Evolutionary conservation across 805 yeast species (phyloP).

Genomic region (Saturnispora silvae): DNA sequence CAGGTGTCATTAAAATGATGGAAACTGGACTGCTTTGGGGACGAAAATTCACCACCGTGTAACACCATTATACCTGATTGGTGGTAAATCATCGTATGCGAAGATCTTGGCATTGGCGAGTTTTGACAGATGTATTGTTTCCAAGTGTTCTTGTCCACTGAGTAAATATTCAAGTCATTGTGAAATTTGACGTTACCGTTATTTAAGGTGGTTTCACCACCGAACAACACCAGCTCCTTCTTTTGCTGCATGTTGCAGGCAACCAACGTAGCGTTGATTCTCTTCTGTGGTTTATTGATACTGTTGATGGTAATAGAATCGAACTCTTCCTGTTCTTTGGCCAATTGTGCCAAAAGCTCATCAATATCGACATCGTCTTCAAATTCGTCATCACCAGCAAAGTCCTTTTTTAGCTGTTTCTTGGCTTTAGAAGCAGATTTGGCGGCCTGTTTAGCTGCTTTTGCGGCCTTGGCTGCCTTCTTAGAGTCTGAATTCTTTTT

Average conservation of each 20-base stretch:
- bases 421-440: constrained; percentile 70
- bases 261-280: constrained; percentile 68
- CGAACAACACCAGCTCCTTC: constrained; percentile 72
- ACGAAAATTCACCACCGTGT: constrained; percentile 96
- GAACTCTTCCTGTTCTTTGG: constrained; percentile 69
- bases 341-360: constrained; percentile 65
- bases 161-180: constrained; percentile 69
- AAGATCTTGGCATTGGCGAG: constrained; percentile 84
- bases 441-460: constrained; percentile 65
- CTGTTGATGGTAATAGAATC: constrained; percentile 57
- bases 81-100: constrained; percentile 89
- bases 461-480: constrained; percentile 77
- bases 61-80: constrained; percentile 77
- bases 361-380: constrained; percentile 80
- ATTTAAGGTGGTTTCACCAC: constrained; percentile 59
- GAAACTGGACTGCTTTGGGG: constrained; percentile 91
- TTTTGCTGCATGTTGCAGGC: constrained; percentile 68
- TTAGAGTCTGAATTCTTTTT: constrained; percentile 76
- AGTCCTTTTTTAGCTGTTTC: constrained; percentile 46
- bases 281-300: constrained; percentile 48
- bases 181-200: constrained; percentile 49
- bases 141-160: constrained; percentile 76
- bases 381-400: constrained; percentile 64
- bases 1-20: constrained; percentile 96
- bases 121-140: constrained; percentile 68